Percentiles rank a stretch among this genome's conserved stretches.
Evolutionary conservation across 1,284 basidiomycete species (phyloP).

Genomic region (Moesziomyces sp.): DNA sequence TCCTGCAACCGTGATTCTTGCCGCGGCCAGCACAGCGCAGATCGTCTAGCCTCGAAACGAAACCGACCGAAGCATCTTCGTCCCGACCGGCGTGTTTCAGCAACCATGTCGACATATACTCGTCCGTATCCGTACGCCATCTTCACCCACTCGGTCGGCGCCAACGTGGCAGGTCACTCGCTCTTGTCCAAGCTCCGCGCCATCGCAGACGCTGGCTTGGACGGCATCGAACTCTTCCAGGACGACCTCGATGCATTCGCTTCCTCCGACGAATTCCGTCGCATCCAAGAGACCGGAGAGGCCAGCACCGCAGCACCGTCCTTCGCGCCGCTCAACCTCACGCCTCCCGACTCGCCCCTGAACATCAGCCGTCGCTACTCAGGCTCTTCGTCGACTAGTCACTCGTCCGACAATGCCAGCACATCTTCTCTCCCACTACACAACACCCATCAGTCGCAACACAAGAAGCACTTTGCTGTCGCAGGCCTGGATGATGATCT

Average conservation of each 20-base stretch:
- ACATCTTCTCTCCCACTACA: slow-evolving; percentile 37
- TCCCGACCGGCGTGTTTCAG: neutral
- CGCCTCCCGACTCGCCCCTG: slow-evolving; percentile 50
- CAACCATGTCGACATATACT: slow-evolving; percentile 21
- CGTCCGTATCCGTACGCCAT: slow-evolving; percentile 41
- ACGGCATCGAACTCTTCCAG: slow-evolving; percentile 67
- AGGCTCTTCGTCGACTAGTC: slow-evolving; percentile 10
- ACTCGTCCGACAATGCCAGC: slow-evolving; percentile 15
- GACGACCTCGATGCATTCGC: slow-evolving; percentile 66
- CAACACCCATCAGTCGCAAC: neutral
- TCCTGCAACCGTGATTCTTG: no score
- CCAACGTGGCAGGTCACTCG: slow-evolving; percentile 56
- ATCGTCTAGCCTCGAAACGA: no score
- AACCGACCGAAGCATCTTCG: neutral
- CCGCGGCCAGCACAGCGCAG: no score
- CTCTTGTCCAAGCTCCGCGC: slow-evolving; percentile 63
- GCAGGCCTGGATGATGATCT: slow-evolving; percentile 50
- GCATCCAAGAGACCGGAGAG: slow-evolving; percentile 26
- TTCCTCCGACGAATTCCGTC: slow-evolving; percentile 46
- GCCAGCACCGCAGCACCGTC: neutral
- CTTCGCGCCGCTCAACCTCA: slow-evolving; percentile 10
- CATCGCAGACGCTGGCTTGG: slow-evolving; percentile 60
- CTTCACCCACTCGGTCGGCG: slow-evolving; percentile 56
- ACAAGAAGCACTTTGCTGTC: slow-evolving; percentile 5
- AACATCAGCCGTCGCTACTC: slow-evolving; percentile 22